Conservation (phyloP, 1,284 basidiomycete genomes). For the Earliella scabrosa region DNA sequence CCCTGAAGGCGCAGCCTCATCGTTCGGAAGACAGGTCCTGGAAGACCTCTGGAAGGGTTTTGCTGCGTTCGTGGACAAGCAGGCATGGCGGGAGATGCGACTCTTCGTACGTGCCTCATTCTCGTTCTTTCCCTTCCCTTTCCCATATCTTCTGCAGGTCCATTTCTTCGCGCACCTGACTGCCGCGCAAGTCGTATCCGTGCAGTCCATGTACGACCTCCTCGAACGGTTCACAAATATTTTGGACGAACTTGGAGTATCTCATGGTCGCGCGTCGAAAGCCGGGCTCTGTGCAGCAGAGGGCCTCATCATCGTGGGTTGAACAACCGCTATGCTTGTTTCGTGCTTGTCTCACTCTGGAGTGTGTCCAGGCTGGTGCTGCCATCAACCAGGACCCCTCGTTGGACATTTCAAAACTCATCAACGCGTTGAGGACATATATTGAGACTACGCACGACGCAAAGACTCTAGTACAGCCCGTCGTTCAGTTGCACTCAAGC, state of each 20-base stretch:
- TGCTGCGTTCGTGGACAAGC: conserved; percentile 82
- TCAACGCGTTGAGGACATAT: conserved; percentile 67
- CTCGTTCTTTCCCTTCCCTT: not conserved
- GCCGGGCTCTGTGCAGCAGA: conserved; percentile 89
- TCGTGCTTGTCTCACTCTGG: not conserved
- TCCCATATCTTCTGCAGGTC: conserved; percentile 52
- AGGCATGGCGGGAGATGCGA: conserved; percentile 88
- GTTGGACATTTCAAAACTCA: conserved; percentile 61
- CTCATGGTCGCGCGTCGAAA: conserved; percentile 83
- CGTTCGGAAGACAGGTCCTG: conserved; percentile 76
- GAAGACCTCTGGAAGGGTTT: conserved; percentile 91
- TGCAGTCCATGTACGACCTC: conserved; percentile 77
- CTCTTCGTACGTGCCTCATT: conserved; percentile 67
- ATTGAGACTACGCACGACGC: conserved; percentile 59
- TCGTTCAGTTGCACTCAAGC: conserved; percentile 52
- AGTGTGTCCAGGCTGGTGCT: conserved; percentile 54
- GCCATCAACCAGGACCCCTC: conserved; percentile 55
- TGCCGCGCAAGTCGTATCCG: conserved; percentile 73
- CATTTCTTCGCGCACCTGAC: conserved; percentile 91
- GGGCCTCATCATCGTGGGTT: conserved; percentile 79
- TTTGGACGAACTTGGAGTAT: conserved; percentile 89
- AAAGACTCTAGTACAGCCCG: conserved; percentile 67
- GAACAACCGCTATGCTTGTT: not conserved
- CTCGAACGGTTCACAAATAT: conserved; percentile 85
- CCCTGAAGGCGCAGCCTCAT: conserved; percentile 28